A percentile compares a stretch with the other conserved stretches of the same genome.
Conservation (phyloP, 306 rosid species). For the Vicia faba region DNA sequence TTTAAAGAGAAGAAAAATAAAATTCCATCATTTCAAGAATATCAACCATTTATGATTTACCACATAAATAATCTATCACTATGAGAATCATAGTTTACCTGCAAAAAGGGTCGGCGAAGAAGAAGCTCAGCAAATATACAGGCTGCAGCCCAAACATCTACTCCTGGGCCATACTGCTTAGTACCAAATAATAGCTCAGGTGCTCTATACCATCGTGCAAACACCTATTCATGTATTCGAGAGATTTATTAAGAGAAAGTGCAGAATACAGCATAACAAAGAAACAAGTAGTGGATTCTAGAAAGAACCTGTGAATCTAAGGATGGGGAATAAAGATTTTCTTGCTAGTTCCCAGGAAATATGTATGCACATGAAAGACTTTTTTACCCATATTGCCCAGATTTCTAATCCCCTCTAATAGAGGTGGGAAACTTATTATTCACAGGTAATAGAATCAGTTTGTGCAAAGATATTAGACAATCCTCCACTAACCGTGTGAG, state of each 20-base stretch:
- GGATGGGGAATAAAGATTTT: no score
- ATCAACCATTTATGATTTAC: slow-evolving; percentile 17
- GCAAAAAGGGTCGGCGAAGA: slow-evolving; percentile 89
- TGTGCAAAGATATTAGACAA: no score
- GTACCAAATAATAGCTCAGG: slow-evolving; percentile 94
- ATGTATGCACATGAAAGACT: no score
- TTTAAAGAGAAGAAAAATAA: neutral
- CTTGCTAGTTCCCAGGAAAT: no score
- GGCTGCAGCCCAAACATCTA: slow-evolving; percentile 99
- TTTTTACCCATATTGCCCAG: no score
- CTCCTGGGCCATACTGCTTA: slow-evolving; percentile 92
- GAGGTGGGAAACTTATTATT: no score
- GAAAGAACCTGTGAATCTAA: no score
- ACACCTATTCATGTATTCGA: slow-evolving; percentile 58
- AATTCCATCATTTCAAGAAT: slow-evolving; percentile 11
- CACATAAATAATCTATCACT: slow-evolving; percentile 1
- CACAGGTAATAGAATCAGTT: no score
- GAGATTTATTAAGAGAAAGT: slow-evolving; percentile 31
- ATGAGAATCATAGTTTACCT: slow-evolving; percentile 52
- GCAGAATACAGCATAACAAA: slow-evolving; percentile 13
- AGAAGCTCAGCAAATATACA: slow-evolving; percentile 94
- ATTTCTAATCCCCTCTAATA: no score
- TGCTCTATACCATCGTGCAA: slow-evolving; percentile 99
- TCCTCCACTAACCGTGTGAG: no score
- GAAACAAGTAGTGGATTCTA: neutral